Base-by-base conservation (phyloP, 345 rosid species). In the Kandelia obovata region DNA sequence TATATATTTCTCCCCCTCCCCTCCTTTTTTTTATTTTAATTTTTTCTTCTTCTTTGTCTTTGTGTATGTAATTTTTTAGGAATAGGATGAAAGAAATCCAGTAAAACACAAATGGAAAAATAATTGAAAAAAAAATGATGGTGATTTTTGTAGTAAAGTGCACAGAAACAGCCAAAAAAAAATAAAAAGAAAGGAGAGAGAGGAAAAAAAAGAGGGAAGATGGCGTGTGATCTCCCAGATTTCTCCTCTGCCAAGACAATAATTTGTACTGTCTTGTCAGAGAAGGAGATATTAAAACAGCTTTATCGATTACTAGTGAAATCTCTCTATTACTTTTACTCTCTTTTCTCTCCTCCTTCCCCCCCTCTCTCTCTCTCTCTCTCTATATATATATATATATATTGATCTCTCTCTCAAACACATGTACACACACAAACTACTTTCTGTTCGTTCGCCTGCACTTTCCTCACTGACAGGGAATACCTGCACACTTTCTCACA, bases 401-500 rank as follows among this genome's bases (percentile, higher is more conserved):
- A 0, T 21, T 21, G 21, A 21, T 32, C 35, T 32, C 5, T 5
- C 32, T 31, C 34, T 31, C 34, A 4, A 31, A 30, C 32, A 34
- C 37, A 61, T 27, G n/a, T 3, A n/a, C 62, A 20, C 68, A 69
- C 77, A 43, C 68, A 59, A 35, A 65, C 81, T 27, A 67, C 82
- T 79, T 77, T 79, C 74, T 76, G 75, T 73, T 83, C 77, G 84
- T 56, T 51, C 79, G 70, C 81, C 74, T 84, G 80, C 78, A 73
- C 71, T 79, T 84, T 77, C 76, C 69, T 74, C 77, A 81, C 94
- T 87, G 92, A 87, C 89, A 81, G 79, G 77, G 88, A 80, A 83
- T 84, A 86, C 84, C 73, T 86, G 91, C 91, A 88, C 91, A 76
- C 80, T 85, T 81, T 73, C 83, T 88, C 87, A 88, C 81, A 83